These are phyloP conservation scores for Alternaria ethzedia DNA, from an alignment of 2,329 filamentous ascomycete genomes.

Conservation along the genomic window DNA sequence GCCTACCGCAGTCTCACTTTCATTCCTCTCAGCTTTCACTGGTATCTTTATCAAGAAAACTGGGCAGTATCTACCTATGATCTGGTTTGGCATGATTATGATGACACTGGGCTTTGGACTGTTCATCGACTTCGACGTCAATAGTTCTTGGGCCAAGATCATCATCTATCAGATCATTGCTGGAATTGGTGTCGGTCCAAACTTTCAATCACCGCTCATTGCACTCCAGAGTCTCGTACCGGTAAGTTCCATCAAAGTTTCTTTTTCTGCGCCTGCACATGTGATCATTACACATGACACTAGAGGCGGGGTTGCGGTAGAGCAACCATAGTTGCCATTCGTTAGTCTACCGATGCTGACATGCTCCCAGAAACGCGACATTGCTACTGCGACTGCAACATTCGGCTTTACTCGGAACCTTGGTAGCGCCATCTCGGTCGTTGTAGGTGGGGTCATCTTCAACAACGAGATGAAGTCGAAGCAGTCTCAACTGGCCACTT, in stretches of 20 bases:
- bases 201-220: slow-evolving; percentile 73
- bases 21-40: slow-evolving; percentile 64
- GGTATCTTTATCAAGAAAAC: slow-evolving; percentile 60
- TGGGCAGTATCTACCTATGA: slow-evolving; percentile 52
- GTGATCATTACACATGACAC: not conserved
- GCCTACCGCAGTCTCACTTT: slow-evolving; percentile 71
- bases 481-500: slow-evolving; percentile 54
- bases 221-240: slow-evolving; percentile 69
- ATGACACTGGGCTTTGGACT: slow-evolving; percentile 49
- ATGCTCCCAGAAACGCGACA: slow-evolving; percentile 57
- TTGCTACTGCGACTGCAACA: slow-evolving; percentile 71
- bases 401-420: slow-evolving; percentile 73
- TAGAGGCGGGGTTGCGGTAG: slow-evolving; percentile 4
- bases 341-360: slow-evolving; percentile 19
- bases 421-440: slow-evolving; percentile 70
- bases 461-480: slow-evolving; percentile 73
- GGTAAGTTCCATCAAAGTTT: slow-evolving; percentile 27
- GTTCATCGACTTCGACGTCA: slow-evolving; percentile 44
- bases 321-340: not conserved
- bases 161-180: slow-evolving; percentile 49
- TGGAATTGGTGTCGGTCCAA: slow-evolving; percentile 63
- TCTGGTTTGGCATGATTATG: slow-evolving; percentile 45
- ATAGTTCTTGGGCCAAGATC: slow-evolving; percentile 48
- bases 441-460: slow-evolving; percentile 79
- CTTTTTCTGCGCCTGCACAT: not conserved